Evolutionary conservation across 2,329 filamentous ascomycete species (phyloP).

Genomic region (Torrubiella hemipterigena): DNA sequence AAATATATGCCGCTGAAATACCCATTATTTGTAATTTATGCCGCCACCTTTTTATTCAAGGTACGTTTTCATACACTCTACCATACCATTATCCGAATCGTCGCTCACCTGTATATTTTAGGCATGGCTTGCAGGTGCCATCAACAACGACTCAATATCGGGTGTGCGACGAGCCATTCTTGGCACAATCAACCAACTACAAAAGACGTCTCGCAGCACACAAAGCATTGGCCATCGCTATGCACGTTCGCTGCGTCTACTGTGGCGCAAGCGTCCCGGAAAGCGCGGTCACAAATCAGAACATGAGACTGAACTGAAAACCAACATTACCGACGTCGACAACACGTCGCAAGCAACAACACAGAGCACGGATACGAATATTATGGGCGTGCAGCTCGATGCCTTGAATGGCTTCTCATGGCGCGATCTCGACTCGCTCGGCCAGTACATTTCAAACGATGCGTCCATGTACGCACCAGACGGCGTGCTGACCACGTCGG

Average conservation of each 20-base stretch:
- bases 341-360: conserved; percentile 11
- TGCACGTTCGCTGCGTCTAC: conserved; percentile 43
- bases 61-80: conserved; percentile 16
- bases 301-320: conserved; percentile 9
- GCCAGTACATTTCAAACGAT: conserved; percentile 32
- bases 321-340: conserved; percentile 17
- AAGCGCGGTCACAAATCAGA: conserved; percentile 8
- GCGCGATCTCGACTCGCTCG: conserved; percentile 47
- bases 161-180: conserved; percentile 44
- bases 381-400: conserved; percentile 25
- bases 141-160: conserved; percentile 40
- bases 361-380: conserved; percentile 6
- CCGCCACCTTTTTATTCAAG: conserved; percentile 54
- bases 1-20: conserved; percentile 54
- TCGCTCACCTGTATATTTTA: conserved; percentile 9
- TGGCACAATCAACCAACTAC: conserved; percentile 46
- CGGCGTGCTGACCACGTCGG: conserved; percentile 13
- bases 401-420: conserved; percentile 46
- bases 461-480: conserved; percentile 11
- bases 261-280: conserved; percentile 36
- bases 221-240: conserved; percentile 52
- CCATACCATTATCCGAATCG: not conserved
- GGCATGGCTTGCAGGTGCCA: conserved; percentile 46
- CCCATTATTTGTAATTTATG: conserved; percentile 51
- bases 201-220: conserved; percentile 42